phyloP scores from a whole-genome alignment of 345 rosid species.

The Streptanthus diversifolius region DNA sequence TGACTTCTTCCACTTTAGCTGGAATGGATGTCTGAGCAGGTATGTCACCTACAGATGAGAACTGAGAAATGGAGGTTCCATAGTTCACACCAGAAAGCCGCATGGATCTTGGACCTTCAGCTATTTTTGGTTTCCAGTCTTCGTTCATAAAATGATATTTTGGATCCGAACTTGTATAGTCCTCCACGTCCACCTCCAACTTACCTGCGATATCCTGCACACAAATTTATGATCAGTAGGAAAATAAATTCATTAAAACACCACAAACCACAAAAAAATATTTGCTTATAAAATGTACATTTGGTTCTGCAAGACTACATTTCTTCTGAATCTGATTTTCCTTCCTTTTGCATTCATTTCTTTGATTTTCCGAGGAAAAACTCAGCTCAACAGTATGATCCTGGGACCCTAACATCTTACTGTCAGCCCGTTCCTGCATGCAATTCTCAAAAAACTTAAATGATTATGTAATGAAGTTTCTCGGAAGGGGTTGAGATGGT shows the following conservation, averaged over 20 bases:
- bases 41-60: constrained; percentile 30
- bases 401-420: constrained; percentile 22
- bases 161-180: constrained; percentile 29
- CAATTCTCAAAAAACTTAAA: constrained; percentile 3
- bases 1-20: constrained; percentile 42
- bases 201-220: constrained; percentile 50
- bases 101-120: constrained; percentile 35
- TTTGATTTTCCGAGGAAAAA: constrained; percentile 9
- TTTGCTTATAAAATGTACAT: constrained; percentile 20
- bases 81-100: constrained; percentile 26
- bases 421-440: constrained; percentile 32
- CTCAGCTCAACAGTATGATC: constrained; percentile 21
- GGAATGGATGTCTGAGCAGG: constrained; percentile 36
- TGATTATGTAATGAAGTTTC: constrained; percentile 3
- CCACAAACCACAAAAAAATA: neutral
- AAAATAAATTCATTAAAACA: constrained; percentile 3
- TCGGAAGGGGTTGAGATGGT: constrained; percentile 9
- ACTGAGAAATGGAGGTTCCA: constrained; percentile 24
- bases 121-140: constrained; percentile 27
- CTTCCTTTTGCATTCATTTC: constrained; percentile 18
- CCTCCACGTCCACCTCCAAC: constrained; percentile 29
- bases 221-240: constrained; percentile 33
- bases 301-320: constrained; percentile 35
- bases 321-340: constrained; percentile 34
- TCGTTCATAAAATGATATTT: constrained; percentile 25